Base-by-base conservation (phyloP, 140 eudicot genomes). In the Oenanthe javanica region DNA sequence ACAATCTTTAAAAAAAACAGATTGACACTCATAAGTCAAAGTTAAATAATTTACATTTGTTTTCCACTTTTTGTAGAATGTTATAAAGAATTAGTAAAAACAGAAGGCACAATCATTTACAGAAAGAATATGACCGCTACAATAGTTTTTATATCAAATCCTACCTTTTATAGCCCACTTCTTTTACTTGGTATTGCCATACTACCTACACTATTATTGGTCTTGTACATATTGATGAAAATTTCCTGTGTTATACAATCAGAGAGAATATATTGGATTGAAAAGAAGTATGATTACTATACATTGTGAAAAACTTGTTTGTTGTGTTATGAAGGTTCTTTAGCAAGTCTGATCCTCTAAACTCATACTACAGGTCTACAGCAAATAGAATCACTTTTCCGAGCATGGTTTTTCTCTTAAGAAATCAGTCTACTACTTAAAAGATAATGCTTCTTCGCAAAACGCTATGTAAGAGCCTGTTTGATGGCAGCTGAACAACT, bases 21-120 rank as follows among this genome's bases (percentile, higher is more conserved):
- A 31, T 31, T 31, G 36, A 31, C 36, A 31, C 36, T 31, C 36
- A 31, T 31, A 31, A 31, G 36, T 31, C 36, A 31, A 31, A 31
- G 36, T 31, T 31, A 31, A 31, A 31, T 31, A 31, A 31, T 31
- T 31, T 31, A 31, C 36, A 31, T 31, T 31, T 31, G 36, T 31
- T 31, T 31, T 31, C 36, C 36, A 31, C 36, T 31, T 31, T 31
- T 31, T 31, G 36, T 31, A 31, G 36, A 31, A 31, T 31, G 36
- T 31, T 31, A 31, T 31, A 31, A 31, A 31, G 36, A 31, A 31
- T 31, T 31, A 31, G 36, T 31, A 31, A 31, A 31, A 79, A 78
- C 50, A 72, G 76, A 81, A 55, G 85, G 74, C 86, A 84, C 11
- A 79, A 87, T 87, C 84, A 87, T 87, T 82, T 52, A 14, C 27